Conservation (phyloP, 495 filamentous ascomycete genomes). For the Neurospora cerealis region DNA sequence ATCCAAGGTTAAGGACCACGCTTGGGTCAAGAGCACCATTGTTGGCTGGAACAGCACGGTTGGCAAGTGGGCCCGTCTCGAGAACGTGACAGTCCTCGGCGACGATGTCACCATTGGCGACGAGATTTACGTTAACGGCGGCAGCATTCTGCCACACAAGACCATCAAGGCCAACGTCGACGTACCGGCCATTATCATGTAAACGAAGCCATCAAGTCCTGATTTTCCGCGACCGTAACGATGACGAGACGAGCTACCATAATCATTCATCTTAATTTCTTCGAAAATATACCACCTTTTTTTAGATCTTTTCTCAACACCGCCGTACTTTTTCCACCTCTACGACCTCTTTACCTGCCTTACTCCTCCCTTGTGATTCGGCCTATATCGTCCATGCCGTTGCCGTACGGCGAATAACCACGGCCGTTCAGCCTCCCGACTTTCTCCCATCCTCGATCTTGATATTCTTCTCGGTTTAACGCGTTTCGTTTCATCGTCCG, state of each 20-base stretch:
- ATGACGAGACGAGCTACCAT: background rate
- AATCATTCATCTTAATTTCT: background rate
- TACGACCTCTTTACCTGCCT: background rate
- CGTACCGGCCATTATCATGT: conserved; percentile 83
- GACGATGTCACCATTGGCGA: conserved; percentile 99
- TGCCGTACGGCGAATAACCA: background rate
- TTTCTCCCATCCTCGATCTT: background rate
- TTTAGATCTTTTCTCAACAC: background rate
- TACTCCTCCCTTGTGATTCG: background rate
- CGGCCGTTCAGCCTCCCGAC: background rate
- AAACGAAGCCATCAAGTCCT: conserved; percentile 16
- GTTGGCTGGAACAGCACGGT: conserved; percentile 98
- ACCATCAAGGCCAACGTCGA: conserved; percentile 98
- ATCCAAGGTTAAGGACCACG: conserved; percentile 96
- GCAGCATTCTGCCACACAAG: conserved; percentile 94
- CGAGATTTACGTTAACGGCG: conserved; percentile 98
- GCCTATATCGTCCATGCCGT: background rate
- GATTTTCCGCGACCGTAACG: background rate
- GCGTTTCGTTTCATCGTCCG: background rate
- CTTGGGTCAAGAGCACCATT: conserved; percentile 98
- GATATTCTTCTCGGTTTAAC: background rate
- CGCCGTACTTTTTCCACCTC: background rate
- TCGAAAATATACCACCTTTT: background rate
- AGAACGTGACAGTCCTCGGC: conserved; percentile 94
- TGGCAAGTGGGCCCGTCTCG: conserved; percentile 88